Conservation (phyloP, 257 asterid genomes). For the Rehmannia glutinosa region DNA sequence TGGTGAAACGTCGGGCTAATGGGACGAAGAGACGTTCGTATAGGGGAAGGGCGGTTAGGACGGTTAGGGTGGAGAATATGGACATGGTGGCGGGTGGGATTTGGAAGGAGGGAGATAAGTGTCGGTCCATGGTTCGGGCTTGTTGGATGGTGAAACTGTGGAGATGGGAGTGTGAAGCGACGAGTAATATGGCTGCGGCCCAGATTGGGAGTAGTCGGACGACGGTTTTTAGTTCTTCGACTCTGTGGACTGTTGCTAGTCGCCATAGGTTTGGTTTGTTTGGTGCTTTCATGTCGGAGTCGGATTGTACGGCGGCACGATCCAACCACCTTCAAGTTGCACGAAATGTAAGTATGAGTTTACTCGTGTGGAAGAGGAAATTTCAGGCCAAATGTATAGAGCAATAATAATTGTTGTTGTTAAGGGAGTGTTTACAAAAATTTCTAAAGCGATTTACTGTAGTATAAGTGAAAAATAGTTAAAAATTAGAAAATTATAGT, state of each 20-base stretch:
- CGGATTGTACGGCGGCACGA: conserved; percentile 54
- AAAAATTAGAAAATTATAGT: no score
- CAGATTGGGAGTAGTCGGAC: conserved; percentile 66
- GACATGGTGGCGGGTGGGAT: conserved; percentile 77
- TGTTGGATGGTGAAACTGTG: conserved; percentile 68
- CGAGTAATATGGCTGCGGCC: conserved; percentile 56
- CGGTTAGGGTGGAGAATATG: conserved; percentile 58
- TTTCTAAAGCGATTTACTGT: no score
- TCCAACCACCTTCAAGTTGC: conserved; percentile 56
- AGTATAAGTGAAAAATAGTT: no score
- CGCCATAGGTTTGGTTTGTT: conserved; percentile 60
- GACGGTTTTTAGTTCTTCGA: conserved; percentile 73
- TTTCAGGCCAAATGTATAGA: no score
- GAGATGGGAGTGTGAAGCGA: conserved; percentile 56
- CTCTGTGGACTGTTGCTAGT: conserved; percentile 69
- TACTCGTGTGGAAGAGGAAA: background rate
- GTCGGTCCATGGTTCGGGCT: conserved; percentile 77
- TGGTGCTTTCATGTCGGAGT: conserved; percentile 32
- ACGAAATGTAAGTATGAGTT: background rate
- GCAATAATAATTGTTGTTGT: no score
- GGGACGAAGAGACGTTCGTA: conserved; percentile 74
- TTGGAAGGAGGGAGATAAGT: conserved; percentile 43
- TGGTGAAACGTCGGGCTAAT: conserved; percentile 40
- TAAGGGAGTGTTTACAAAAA: no score
- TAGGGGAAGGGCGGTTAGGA: conserved; percentile 41